Evolutionary conservation across 192 early-diverging fungal species (phyloP).

Genomic region (Chytriomyces hyalinus): DNA sequence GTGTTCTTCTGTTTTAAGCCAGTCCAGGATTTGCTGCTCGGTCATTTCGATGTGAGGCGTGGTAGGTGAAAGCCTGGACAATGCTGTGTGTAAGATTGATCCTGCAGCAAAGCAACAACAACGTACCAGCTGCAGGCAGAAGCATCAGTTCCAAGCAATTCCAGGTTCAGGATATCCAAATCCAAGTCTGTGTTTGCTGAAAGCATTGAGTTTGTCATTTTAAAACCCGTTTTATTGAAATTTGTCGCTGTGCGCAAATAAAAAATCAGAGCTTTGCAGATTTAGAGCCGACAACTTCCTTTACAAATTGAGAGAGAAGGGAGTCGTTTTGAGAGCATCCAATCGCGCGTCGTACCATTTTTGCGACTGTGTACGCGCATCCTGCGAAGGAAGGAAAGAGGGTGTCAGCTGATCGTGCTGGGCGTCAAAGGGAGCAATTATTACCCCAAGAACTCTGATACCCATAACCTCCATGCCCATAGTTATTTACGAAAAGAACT

Average conservation of each 20-base stretch:
- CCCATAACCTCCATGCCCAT: conserved; percentile 54
- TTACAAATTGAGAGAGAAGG: conserved; percentile 18
- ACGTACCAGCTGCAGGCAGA: neutral
- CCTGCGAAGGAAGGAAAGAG: no score
- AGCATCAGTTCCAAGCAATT: neutral
- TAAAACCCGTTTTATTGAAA: neutral
- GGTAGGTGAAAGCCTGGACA: no score
- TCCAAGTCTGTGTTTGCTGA: no score
- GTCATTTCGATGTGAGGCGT: neutral
- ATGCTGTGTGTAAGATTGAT: no score
- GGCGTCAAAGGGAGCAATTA: no score
- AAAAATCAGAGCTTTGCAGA: conserved; percentile 4
- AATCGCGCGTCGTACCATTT: conserved; percentile 29
- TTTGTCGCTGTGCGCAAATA: neutral
- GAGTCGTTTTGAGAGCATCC: conserved; percentile 27
- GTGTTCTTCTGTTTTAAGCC: conserved; percentile 7
- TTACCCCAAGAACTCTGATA: conserved; percentile 43
- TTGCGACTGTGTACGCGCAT: conserved; percentile 26
- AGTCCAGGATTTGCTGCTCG: neutral
- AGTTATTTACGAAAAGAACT: conserved; percentile 50
- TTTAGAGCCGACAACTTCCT: conserved; percentile 12
- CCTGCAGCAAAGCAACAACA: neutral
- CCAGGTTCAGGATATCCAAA: neutral
- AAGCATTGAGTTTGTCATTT: neutral
- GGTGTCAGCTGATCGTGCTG: conserved; percentile 27